Evolutionary conservation across 352 stramenopile species (phyloP).

Genomic region (Discostella stelligera): DNA sequence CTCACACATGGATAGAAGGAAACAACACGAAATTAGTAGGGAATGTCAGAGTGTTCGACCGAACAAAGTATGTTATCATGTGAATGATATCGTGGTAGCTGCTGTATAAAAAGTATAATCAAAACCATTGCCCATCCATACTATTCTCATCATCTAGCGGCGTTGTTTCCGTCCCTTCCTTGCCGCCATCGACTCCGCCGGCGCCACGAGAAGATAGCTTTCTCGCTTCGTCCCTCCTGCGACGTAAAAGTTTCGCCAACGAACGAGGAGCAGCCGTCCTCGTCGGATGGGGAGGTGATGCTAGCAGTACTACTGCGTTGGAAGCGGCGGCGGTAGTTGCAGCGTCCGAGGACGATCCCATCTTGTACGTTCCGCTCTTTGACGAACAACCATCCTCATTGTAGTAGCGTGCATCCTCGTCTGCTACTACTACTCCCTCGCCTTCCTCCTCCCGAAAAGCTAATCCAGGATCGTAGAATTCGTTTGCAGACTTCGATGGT

Average conservation of each 20-base stretch:
- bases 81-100: neutral
- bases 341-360: too few species aligned
- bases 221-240: constrained; percentile 8
- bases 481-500: neutral
- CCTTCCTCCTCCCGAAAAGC: constrained; percentile 30
- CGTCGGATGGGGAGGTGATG: neutral
- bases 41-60: too few species aligned
- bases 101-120: neutral
- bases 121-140: neutral
- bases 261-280: neutral
- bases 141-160: neutral
- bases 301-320: neutral
- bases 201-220: constrained; percentile 23
- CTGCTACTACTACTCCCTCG: constrained; percentile 4
- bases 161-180: neutral
- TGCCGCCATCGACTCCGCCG: neutral
- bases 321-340: neutral
- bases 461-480: constrained; percentile 42
- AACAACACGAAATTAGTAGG: neutral
- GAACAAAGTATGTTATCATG: too few species aligned
- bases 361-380: too few species aligned
- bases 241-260: constrained; percentile 23
- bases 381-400: too few species aligned
- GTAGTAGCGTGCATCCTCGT: neutral
- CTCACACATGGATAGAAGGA: neutral